phyloP scores from a whole-genome alignment of 805 yeast genomes.

The Lipomyces spencermartinsiae region DNA sequence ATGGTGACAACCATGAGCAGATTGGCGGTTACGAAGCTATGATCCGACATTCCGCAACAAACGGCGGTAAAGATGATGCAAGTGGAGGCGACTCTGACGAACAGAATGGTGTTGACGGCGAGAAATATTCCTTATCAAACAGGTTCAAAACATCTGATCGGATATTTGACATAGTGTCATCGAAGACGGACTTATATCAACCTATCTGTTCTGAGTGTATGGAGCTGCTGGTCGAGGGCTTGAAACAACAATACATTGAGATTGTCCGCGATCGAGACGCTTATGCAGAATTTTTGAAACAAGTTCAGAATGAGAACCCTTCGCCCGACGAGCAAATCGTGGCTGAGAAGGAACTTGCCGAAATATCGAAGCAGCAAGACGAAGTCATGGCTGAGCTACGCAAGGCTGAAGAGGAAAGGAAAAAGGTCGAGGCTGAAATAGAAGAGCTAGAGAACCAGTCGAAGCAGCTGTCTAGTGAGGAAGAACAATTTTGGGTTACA shows the following conservation, averaged over 20 bases:
- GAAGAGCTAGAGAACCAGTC: conserved; percentile 50
- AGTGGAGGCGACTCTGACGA: conserved; percentile 6
- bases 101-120: conserved; percentile 12
- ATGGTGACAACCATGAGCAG: background rate
- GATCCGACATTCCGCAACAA: conserved; percentile 6
- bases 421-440: conserved; percentile 58
- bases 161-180: conserved; percentile 61
- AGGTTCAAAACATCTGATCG: conserved; percentile 24
- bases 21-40: conserved; percentile 27
- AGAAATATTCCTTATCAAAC: conserved; percentile 19
- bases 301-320: conserved; percentile 54
- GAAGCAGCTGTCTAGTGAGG: conserved; percentile 50
- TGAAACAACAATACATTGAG: conserved; percentile 73
- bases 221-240: conserved; percentile 62
- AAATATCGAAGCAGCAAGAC: conserved; percentile 51
- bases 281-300: conserved; percentile 73
- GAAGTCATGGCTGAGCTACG: conserved; percentile 47
- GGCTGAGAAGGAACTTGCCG: conserved; percentile 55
- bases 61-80: background rate
- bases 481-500: conserved; percentile 53
- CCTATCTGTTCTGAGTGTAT: conserved; percentile 93
- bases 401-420: conserved; percentile 49
- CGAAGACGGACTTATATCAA: conserved; percentile 75
- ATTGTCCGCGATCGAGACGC: conserved; percentile 78
- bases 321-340: conserved; percentile 53